Percentiles rank a stretch among this genome's conserved stretches.
Evolutionary conservation across 106 monocot genomes (phyloP).

Genomic region (Amphibolis antarctica): DNA sequence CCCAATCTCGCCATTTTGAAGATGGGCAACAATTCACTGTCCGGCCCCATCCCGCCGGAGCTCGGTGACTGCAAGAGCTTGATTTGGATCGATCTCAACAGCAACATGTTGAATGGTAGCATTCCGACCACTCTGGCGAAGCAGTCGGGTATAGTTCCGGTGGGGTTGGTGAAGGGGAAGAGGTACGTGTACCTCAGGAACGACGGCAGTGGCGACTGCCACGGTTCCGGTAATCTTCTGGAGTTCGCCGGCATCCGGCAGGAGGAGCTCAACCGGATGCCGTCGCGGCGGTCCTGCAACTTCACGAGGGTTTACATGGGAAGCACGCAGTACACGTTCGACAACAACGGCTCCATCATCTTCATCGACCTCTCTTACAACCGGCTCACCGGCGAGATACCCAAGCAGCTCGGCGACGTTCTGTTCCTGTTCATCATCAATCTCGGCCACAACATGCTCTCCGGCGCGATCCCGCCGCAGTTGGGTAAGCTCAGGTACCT

Average conservation of each 20-base stretch:
- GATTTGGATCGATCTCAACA: conserved; percentile 85
- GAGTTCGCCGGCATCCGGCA: conserved; percentile 80
- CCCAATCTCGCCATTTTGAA: conserved; percentile 76
- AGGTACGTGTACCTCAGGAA: conserved; percentile 66
- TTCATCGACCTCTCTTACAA: conserved; percentile 89
- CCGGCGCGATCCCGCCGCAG: conserved; percentile 49
- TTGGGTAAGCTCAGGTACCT: conserved; percentile 36
- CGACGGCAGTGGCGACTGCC: conserved; percentile 58
- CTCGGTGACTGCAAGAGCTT: conserved; percentile 88
- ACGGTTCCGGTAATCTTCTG: conserved; percentile 60
- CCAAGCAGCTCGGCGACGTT: conserved; percentile 56
- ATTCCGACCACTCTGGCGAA: conserved; percentile 53
- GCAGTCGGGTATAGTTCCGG: conserved; percentile 75
- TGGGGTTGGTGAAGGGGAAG: conserved; percentile 72
- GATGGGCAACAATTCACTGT: conserved; percentile 86
- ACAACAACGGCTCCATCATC: conserved; percentile 88
- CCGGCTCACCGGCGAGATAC: conserved; percentile 39
- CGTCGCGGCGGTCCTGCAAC: conserved; percentile 52
- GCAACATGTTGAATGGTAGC: conserved; percentile 53
- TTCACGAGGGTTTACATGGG: conserved; percentile 84
- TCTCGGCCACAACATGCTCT: conserved; percentile 66
- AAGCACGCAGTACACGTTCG: conserved; percentile 72
- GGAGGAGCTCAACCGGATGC: conserved; percentile 30
- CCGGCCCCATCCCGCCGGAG: conserved; percentile 74
- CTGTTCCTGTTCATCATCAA: conserved; percentile 75